phyloP scores from a whole-genome alignment of 257 asterid genomes.

The Capsicum baccatum region DNA sequence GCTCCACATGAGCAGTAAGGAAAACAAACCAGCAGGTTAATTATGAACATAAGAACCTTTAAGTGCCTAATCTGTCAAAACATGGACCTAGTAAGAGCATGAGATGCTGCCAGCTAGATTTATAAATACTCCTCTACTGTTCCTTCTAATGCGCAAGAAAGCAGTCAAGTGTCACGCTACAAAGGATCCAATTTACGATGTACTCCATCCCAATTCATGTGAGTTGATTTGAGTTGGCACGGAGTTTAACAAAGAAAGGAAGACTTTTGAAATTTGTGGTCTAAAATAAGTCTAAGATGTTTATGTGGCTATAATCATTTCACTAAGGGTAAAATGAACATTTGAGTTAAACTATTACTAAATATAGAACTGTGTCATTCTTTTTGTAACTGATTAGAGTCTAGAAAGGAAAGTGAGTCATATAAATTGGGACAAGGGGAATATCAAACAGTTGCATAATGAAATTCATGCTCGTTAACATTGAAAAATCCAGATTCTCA shows the following conservation, averaged over 20 bases:
- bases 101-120: not conserved
- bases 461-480: not conserved
- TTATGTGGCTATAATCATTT: no score
- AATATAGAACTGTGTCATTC: no score
- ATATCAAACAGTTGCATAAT: not conserved
- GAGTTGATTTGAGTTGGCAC: no score
- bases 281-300: no score
- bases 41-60: constrained; percentile 20
- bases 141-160: not conserved
- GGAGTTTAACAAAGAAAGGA: no score
- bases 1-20: constrained; percentile 27
- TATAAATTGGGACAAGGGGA: no score
- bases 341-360: no score
- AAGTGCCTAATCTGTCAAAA: constrained; percentile 4
- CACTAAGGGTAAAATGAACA: no score
- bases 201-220: not conserved
- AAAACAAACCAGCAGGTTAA: not conserved
- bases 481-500: constrained; percentile 14
- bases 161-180: not conserved
- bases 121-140: not conserved
- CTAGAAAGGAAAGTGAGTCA: no score
- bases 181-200: constrained; percentile 16
- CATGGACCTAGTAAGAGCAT: not conserved
- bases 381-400: no score
- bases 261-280: no score